These are phyloP conservation scores for Penicillium sp. DNA, from an alignment of 2,329 filamentous ascomycete genomes.

Conservation along the genomic window DNA sequence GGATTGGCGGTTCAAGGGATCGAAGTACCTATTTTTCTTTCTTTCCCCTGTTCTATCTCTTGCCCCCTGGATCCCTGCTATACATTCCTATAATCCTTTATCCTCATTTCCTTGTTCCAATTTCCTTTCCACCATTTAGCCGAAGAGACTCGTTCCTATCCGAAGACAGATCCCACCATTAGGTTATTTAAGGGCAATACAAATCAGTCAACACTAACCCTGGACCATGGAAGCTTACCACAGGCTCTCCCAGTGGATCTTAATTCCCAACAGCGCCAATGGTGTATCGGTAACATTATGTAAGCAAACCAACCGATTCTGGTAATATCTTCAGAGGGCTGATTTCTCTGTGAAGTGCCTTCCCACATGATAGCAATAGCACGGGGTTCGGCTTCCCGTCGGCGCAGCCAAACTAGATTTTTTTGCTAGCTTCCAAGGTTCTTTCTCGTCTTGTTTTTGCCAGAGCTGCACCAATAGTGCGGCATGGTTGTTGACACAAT, in stretches of 20 bases:
- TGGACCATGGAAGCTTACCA: background rate
- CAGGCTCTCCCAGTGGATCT: background rate
- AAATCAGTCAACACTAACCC: constrained; percentile 2
- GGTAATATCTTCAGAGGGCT: too few relatives aligned
- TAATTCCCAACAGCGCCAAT: background rate
- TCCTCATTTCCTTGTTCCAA: constrained; percentile 18
- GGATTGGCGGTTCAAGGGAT: constrained; percentile 26
- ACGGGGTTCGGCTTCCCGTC: background rate
- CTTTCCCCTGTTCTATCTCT: constrained; percentile 22
- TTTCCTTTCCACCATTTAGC: constrained; percentile 20
- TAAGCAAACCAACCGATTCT: too few relatives aligned
- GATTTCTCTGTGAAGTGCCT: background rate
- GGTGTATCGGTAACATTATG: background rate
- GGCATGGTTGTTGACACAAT: background rate
- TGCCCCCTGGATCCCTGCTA: constrained; percentile 29
- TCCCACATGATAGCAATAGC: background rate
- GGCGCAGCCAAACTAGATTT: background rate
- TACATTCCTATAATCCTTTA: constrained; percentile 26
- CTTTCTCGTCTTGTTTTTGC: background rate
- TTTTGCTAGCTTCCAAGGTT: background rate
- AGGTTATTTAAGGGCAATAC: constrained; percentile 18
- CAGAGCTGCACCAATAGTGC: background rate
- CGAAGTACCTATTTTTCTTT: constrained; percentile 24
- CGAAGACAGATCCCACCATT: constrained; percentile 16
- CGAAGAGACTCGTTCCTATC: constrained; percentile 11